A percentile compares a stretch with the other conserved stretches of the same genome.
These are phyloP conservation scores for Tolypocladium ovalisporum DNA, from an alignment of 2,329 filamentous ascomycete species.

Conservation along the genomic window DNA sequence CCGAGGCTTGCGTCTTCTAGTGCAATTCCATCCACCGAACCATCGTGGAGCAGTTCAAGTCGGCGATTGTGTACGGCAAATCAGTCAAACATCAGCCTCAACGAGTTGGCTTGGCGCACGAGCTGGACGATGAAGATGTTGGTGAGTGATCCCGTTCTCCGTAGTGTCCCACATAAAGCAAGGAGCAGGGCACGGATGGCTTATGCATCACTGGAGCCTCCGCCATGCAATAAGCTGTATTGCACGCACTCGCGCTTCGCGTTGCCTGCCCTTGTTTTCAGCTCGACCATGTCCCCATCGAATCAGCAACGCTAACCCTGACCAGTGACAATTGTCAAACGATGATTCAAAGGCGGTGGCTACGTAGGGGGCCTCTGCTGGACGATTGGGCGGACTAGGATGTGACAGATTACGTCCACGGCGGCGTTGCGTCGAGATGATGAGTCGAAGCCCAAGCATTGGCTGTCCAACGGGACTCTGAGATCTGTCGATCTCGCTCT, in stretches of 20 bases:
- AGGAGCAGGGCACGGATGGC: neutral
- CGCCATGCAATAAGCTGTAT: neutral
- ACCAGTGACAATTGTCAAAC: constrained; percentile 51
- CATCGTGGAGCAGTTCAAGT: constrained; percentile 91
- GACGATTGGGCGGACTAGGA: constrained; percentile 3
- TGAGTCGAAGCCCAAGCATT: constrained; percentile 1
- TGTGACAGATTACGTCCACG: neutral
- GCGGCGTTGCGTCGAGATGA: constrained; percentile 1
- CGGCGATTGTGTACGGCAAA: constrained; percentile 91
- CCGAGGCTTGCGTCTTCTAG: constrained; percentile 38
- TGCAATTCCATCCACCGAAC: constrained; percentile 96
- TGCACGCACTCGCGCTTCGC: neutral
- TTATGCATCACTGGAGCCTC: neutral
- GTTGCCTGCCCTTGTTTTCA: constrained; percentile 2
- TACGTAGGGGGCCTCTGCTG: constrained; percentile 1
- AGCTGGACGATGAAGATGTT: constrained; percentile 94
- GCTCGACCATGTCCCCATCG: neutral
- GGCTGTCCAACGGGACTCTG: neutral
- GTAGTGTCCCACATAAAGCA: neutral
- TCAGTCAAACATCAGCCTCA: constrained; percentile 99
- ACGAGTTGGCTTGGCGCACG: constrained; percentile 80
- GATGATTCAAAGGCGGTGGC: constrained; percentile 29
- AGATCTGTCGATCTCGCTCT: neutral
- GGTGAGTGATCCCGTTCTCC: constrained; percentile 44
- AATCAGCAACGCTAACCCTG: constrained; percentile 5